Base-by-base conservation (phyloP, 2,329 filamentous ascomycete species). In the Hypoxylon sp. region DNA sequence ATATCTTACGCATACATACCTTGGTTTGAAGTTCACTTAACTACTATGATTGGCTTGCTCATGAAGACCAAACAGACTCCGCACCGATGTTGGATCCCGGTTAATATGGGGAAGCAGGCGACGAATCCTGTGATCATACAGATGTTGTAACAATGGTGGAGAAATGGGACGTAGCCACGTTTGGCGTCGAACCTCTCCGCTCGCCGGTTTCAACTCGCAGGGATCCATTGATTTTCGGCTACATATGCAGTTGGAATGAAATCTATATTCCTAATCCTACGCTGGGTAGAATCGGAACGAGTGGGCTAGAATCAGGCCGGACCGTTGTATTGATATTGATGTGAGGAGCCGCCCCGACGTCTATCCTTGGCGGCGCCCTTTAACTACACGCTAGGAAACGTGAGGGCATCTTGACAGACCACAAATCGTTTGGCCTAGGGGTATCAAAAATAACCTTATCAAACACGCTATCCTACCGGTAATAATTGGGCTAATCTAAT, bases 1-100 rank as follows among this genome's bases (percentile, higher is more conserved):
- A 58, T 35, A 26, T 47, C 33, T 55, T 59, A 33, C 0, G n/a
- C n/a, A 35, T 22, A 37, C 39, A 44, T 44, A 31, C 29, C 29
- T 44, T 22, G 2, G 9, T 19, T 22, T 31, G n/a, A 26, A 35
- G 17, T 26, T 4, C 9, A 33, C 24, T 39, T 5, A 17, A 44
- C n/a, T 33, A 35, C 14, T 14, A 33, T n/a, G 33, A 55, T 33
- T 26, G 24, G 47, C 24, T n/a, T 44, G 26, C 19, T 17, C 14
- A 10, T 3, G 29, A 17, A 29, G 33, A 37, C 51, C 33, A 46
- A 11, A 62, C 26, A 3, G 39, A 29, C 59, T 54, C 39, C 59
- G 65, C 57, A 24, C 57, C 63, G 66, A 66, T 53, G 59, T 70
- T 55, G 63, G 62, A 46, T 63, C 59, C 65, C 59, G 60, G 63